Base-by-base conservation (phyloP, 768 basidiomycete genomes). In the Lactarius sanguifluus region DNA sequence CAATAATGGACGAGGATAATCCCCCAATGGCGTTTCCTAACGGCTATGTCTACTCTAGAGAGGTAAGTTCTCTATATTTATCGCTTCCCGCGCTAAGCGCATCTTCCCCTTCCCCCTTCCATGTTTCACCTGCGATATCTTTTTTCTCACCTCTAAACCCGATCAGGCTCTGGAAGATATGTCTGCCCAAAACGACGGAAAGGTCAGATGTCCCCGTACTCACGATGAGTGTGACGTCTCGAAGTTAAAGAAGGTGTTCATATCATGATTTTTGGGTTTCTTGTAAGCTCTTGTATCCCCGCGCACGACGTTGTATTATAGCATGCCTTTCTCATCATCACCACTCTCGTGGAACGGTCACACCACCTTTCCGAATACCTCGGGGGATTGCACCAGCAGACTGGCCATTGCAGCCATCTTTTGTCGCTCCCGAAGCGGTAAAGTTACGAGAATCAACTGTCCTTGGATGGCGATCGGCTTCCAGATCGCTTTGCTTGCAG, bases 1-100 rank as follows among this genome's bases (percentile, higher is more conserved):
- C 89, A 75, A 95, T 98, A 64, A 96, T 98, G 90, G 91, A 97
- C 72, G 95, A 88, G 70, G 88, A 94, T 74, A 96, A 96, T 72
- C 88, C 90, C 82, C 94, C 96, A 0, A 85, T 97, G 88, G 90
- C 87, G 15, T 92, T 97, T 71, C 91, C 94, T 2, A 87, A 92
- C 69, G 96, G 96, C 20, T 83, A 89, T 72, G 96, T 98, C 45
- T 98, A 98, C 76, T 96, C 94, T n/a, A 81, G 85, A 76, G 92
- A 95, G 83, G 96, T 92, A 72, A 65, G 86, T 50, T 25, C 78
- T 34, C n/a, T 10, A 16, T 40, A 36, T 40, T 34, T 20, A 34
- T 30, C 12, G 63, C 57, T 30, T 60, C 28, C 41, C 40, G 13
- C 10, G 13, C 30, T 4, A 25, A 18, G 25, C 52, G 13, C 61